Evolutionary conservation across 2,329 filamentous ascomycete species (phyloP), one percentile per base, ranked within the genome.

Genomic region (Aspergillus niger): DNA sequence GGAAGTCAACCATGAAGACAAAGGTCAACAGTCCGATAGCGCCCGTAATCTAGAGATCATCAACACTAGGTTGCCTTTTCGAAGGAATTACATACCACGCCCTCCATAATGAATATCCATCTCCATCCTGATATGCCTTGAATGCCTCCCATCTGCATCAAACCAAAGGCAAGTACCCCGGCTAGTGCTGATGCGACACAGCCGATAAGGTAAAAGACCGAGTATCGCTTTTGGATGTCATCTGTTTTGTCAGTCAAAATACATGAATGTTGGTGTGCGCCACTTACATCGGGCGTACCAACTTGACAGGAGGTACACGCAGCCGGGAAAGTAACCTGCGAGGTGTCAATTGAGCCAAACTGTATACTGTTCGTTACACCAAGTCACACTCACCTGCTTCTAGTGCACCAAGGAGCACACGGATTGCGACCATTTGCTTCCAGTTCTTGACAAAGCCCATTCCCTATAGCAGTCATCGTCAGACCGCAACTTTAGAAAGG

Each of bases 291-390:
- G 65, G 0, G 86, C 88, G 69, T 90, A 91, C 88, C 88, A 92
- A 38, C 87, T 90, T 61, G 85, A 88, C n/a, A 92, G 82, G 5
- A 91, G 78, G 69, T 91, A 91, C 0, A 90, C 87, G 54, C 85
- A 88, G 55, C 85, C 85, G 0, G 89, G 88, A 74, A 91, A 91
- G 75, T 89, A 91, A 0, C 89, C 80, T 52, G 73, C 83, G 70
- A 90, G 30, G 87, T 22, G 90, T 80, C 2, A 87, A 15, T 15
- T 20, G 20, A 13, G 20, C 11, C 30, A n/a, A n/a, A n/a, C n/a
- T n/a, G n/a, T n/a, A n/a, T n/a, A n/a, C n/a, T n/a, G n/a, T n/a
- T n/a, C n/a, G n/a, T 7, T 2, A 63, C 43, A 88, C 89, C 4
- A 91, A 13, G 22, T 11, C 17, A 26, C 20, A 41, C 58, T 48